phyloP scores from a whole-genome alignment of 1,139 yeast genomes.

The Candida glucosophila region DNA sequence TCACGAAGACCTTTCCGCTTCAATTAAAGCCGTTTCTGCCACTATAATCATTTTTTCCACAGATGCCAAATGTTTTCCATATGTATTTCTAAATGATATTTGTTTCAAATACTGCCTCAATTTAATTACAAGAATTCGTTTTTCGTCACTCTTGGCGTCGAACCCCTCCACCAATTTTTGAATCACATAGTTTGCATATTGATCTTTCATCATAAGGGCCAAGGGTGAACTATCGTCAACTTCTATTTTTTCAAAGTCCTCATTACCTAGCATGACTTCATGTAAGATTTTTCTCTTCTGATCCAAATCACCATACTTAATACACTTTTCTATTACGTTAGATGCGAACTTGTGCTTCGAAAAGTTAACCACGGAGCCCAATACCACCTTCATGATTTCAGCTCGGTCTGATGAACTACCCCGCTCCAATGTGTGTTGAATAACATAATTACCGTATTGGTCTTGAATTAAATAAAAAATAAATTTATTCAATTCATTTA shows the following conservation, averaged over 20 bases:
- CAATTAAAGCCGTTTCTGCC: conserved; percentile 41
- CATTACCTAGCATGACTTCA: conserved; percentile 49
- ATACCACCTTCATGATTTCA: conserved; percentile 31
- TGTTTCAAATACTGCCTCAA: conserved; percentile 55
- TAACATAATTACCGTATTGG: conserved; percentile 95
- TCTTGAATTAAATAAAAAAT: conserved; percentile 80
- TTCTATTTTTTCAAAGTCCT: conserved; percentile 27
- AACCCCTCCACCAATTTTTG: conserved; percentile 84
- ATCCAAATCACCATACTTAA: conserved; percentile 55
- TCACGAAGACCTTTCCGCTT: no score
- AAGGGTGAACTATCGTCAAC: conserved; percentile 53
- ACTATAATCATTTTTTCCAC: conserved; percentile 69
- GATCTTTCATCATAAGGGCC: conserved; percentile 92
- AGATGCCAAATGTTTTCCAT: conserved; percentile 82
- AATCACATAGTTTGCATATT: conserved; percentile 93
- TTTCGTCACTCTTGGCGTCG: conserved; percentile 58
- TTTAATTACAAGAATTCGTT: conserved; percentile 49
- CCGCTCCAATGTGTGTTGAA: conserved; percentile 87
- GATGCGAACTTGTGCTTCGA: conserved; percentile 97
- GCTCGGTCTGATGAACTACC: conserved; percentile 46
- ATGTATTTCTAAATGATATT: conserved; percentile 44
- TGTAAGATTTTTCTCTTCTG: conserved; percentile 60
- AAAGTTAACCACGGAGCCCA: conserved; percentile 62
- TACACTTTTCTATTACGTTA: conserved; percentile 93
- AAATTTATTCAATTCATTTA: conserved; percentile 65